Base-by-base conservation (phyloP, 495 filamentous ascomycete species). In the Chaetomidium leptoderma region DNA sequence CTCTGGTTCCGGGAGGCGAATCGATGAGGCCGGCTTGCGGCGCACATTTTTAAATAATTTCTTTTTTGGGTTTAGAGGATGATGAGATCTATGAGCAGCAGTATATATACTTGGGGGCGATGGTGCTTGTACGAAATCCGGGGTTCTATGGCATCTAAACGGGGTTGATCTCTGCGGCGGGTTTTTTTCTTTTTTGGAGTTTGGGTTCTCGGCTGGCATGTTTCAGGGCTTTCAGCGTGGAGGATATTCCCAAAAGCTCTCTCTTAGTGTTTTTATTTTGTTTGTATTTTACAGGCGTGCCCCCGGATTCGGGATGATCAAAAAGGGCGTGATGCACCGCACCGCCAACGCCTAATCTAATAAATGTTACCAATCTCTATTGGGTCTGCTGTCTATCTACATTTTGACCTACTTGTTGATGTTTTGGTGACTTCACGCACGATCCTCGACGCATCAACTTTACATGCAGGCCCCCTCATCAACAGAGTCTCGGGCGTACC, bases 1-100 rank as follows among this genome's bases (percentile, higher is more conserved):
- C 37, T 71, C 5, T 70, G 63, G 62, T 59, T 69, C 30, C 17
- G 42, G 0, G 46, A 56, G 42, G 21, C 27, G 42, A 17, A 14
- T 33, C 6, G 42, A 0, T 19, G 27, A 16, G n/a, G 19, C 5
- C 5, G 39, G 21, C 1, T 39, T 24, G 21, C 23, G n/a, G n/a
- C n/a, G 6, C 23, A 3, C 23, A 21, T 33, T 26, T 35, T 49
- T 16, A 17, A 11, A 44, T 9, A 44, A 19, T 36, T 36, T 36
- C 14, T 36, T 36, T 16, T 16, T 36, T 5, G 8, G 35, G 23
- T 26, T 13, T 24, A 44, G 10, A 8, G 19, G 9, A 44, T 9
- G 21, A 24, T 13, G n/a, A n/a, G n/a, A 7, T 48, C 19, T 48
- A 26, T 4, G 26, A n/a, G 13, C 8, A 30, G 44, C 23, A n/a